phyloP scores from a whole-genome alignment of 2,329 filamentous ascomycete genomes.

The Aspergillus fructus region DNA sequence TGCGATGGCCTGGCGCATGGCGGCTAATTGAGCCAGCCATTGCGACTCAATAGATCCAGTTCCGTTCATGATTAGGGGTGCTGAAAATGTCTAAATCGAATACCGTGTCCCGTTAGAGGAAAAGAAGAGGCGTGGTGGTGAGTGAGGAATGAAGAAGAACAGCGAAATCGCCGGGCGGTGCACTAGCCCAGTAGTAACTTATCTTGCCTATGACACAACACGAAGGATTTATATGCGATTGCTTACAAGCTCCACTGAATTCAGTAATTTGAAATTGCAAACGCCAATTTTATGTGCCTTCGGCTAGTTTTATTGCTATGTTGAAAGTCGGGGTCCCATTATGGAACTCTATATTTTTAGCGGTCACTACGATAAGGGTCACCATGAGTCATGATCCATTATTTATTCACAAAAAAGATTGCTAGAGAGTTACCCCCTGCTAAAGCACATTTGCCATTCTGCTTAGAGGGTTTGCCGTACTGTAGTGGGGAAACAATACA shows the following conservation, averaged over 20 bases:
- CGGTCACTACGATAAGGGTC: no score
- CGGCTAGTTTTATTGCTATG: no score
- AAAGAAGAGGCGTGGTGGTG: background rate
- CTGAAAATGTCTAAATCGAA: background rate
- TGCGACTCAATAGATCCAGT: constrained; percentile 48
- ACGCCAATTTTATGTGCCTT: no score
- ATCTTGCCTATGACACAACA: background rate
- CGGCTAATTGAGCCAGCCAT: constrained; percentile 82
- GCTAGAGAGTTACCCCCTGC: no score
- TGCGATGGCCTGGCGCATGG: constrained; percentile 83
- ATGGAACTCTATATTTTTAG: no score
- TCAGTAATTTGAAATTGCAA: no score
- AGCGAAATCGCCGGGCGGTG: background rate
- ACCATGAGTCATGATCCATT: no score
- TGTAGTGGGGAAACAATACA: background rate
- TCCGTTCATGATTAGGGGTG: constrained; percentile 17
- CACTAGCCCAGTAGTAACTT: background rate
- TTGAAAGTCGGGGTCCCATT: no score
- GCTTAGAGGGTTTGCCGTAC: background rate
- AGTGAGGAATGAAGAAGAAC: background rate
- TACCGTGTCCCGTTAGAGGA: background rate
- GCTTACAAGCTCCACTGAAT: no score
- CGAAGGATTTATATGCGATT: background rate
- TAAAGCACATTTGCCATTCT: no score
- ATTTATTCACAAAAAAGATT: no score